These are phyloP conservation scores for Drechslerella coelobrocha DNA, from an alignment of 2,329 filamentous ascomycete genomes.

Conservation along the genomic window DNA sequence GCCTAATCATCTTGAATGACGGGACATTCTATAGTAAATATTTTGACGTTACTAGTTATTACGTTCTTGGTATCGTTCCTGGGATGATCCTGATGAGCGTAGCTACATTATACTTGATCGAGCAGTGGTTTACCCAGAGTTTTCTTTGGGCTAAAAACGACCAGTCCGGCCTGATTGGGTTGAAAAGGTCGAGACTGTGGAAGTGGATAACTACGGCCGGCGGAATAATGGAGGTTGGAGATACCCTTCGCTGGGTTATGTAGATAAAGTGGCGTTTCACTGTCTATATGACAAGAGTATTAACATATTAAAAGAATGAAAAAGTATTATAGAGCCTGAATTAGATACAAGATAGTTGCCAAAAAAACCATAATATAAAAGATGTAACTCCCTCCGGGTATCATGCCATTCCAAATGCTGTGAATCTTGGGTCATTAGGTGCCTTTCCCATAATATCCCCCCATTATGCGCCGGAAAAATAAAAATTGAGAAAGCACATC, in stretches of 20 bases:
- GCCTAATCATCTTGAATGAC: constrained; percentile 59
- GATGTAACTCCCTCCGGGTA: constrained; percentile 7
- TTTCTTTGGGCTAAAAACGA: constrained; percentile 50
- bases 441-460: not conserved
- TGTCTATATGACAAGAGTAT: constrained; percentile 17
- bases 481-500: constrained; percentile 4
- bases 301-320: constrained; percentile 1
- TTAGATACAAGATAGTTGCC: constrained; percentile 11
- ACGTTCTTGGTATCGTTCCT: constrained; percentile 52
- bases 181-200: constrained; percentile 45
- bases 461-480: not conserved
- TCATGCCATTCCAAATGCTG: constrained; percentile 8
- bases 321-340: not conserved
- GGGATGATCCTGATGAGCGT: constrained; percentile 41
- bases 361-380: constrained; percentile 12
- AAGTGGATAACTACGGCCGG: constrained; percentile 42
- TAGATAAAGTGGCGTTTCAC: constrained; percentile 10
- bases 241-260: constrained; percentile 29
- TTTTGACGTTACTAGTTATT: constrained; percentile 50
- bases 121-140: constrained; percentile 53
- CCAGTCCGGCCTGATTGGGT: constrained; percentile 34
- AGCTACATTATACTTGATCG: constrained; percentile 35
- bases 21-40: constrained; percentile 56
- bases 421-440: constrained; percentile 9
- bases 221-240: constrained; percentile 32